A percentile compares a stretch with the other conserved stretches of the same genome.
phyloP scores from a whole-genome alignment of 441 rosid genomes.

The Pelargonium australe region DNA sequence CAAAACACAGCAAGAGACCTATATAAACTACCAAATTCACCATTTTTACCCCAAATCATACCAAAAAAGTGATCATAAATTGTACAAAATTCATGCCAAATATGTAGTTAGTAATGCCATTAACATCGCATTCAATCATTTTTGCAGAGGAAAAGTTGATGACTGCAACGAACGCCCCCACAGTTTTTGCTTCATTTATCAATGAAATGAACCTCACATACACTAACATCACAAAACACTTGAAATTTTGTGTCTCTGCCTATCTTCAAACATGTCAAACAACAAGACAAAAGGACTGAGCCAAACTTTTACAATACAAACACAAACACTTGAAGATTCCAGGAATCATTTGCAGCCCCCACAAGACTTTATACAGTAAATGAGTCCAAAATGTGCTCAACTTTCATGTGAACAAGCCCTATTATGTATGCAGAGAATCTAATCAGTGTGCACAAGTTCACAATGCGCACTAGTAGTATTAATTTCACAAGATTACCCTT shows the following conservation, averaged over 20 bases:
- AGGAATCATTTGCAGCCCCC: neutral
- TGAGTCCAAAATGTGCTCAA: neutral
- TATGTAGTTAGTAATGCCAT: neutral
- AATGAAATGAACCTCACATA: neutral
- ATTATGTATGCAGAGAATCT: neutral
- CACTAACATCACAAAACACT: neutral
- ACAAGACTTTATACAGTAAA: neutral
- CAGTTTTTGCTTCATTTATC: conserved; percentile 6
- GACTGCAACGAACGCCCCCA: conserved; percentile 16
- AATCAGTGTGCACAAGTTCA: neutral
- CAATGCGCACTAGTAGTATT: neutral
- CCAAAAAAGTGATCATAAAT: too few species aligned
- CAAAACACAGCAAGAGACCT: too few species aligned
- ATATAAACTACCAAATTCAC: too few species aligned
- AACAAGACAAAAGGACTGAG: neutral
- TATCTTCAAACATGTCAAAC: neutral
- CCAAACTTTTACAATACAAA: neutral
- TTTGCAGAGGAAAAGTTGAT: conserved; percentile 5
- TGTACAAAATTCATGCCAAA: too few species aligned
- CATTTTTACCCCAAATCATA: too few species aligned
- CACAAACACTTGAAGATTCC: neutral
- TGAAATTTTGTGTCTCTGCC: neutral
- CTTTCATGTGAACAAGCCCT: neutral
- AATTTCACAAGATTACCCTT: too few species aligned
- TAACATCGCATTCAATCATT: conserved; percentile 8